A percentile compares a stretch with the other conserved stretches of the same genome.
Conservation (phyloP, 1,139 yeast genomes). For the Saccharomycopsis crataegensis region DNA sequence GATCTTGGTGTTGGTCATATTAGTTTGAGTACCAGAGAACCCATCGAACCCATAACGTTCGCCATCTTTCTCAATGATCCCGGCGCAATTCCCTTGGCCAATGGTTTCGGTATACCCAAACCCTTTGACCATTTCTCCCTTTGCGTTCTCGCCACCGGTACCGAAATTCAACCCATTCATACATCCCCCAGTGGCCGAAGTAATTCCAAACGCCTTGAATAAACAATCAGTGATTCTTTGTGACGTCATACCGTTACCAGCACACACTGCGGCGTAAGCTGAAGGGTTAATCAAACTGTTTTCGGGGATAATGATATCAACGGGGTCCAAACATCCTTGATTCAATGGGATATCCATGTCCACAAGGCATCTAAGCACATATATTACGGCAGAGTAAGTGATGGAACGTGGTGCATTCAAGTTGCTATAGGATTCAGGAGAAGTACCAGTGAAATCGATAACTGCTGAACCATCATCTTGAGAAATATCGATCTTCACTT, state of each 20-base stretch:
- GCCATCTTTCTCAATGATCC: slow-evolving; percentile 30
- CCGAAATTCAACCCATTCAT: slow-evolving; percentile 72
- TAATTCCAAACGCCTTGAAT: slow-evolving; percentile 65
- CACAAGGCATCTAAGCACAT: slow-evolving; percentile 66
- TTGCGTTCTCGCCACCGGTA: slow-evolving; percentile 15
- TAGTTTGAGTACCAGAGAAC: slow-evolving; percentile 58
- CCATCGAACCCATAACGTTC: slow-evolving; percentile 39
- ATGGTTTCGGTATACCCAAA: slow-evolving; percentile 70
- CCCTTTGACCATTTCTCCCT: slow-evolving; percentile 38
- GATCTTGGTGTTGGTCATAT: slow-evolving; percentile 64
- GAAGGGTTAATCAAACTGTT: slow-evolving; percentile 66
- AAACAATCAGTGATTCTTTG: slow-evolving; percentile 79
- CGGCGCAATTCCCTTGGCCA: slow-evolving; percentile 67
- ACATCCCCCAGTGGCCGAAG: slow-evolving; percentile 74
- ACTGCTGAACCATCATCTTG: slow-evolving; percentile 29
- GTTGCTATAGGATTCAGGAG: slow-evolving; percentile 53
- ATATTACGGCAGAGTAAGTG: slow-evolving; percentile 68
- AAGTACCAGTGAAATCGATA: slow-evolving; percentile 43
- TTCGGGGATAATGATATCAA: slow-evolving; percentile 55
- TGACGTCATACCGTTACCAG: slow-evolving; percentile 63
- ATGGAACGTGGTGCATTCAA: slow-evolving; percentile 66
- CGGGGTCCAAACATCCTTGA: slow-evolving; percentile 74
- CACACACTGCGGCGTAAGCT: slow-evolving; percentile 78
- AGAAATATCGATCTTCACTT: slow-evolving; percentile 31
- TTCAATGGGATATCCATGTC: slow-evolving; percentile 74